phyloP scores from a whole-genome alignment of 2,329 filamentous ascomycete species.

The Huntiella omanensis region DNA sequence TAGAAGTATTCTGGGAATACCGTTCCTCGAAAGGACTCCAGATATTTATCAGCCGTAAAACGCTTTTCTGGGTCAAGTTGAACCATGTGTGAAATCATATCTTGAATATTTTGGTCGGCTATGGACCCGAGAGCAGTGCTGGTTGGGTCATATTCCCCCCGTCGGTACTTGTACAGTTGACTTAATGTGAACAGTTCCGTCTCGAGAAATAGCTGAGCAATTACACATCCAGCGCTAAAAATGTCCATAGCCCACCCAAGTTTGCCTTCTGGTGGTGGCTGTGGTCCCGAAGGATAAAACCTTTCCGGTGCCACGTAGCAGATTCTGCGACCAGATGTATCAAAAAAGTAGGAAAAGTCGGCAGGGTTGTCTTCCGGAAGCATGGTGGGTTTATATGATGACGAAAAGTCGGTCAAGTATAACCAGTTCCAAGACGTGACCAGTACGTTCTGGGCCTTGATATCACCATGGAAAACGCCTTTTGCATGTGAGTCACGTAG shows the following conservation, averaged over 20 bases:
- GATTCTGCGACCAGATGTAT: slow-evolving; percentile 74
- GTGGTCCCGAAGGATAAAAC: slow-evolving; percentile 55
- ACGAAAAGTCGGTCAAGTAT: slow-evolving; percentile 93
- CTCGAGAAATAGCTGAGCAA: slow-evolving; percentile 89
- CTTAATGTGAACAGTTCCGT: slow-evolving; percentile 94
- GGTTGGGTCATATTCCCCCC: slow-evolving; percentile 78
- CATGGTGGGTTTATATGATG: slow-evolving; percentile 83
- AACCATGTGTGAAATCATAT: slow-evolving; percentile 91
- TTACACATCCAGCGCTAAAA: slow-evolving; percentile 91
- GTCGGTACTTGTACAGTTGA: slow-evolving; percentile 85
- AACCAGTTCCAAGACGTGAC: slow-evolving; percentile 99
- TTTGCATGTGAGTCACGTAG: slow-evolving; percentile 78
- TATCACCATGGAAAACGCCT: slow-evolving; percentile 89
- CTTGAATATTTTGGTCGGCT: slow-evolving; percentile 67
- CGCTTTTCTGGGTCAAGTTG: slow-evolving; percentile 80
- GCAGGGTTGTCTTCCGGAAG: slow-evolving; percentile 92
- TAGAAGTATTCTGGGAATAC: slow-evolving; percentile 96
- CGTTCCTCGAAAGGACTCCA: slow-evolving; percentile 79
- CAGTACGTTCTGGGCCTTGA: slow-evolving; percentile 92
- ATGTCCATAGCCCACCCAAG: slow-evolving; percentile 93
- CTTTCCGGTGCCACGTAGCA: slow-evolving; percentile 92
- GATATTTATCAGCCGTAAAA: slow-evolving; percentile 83
- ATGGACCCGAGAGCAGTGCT: slow-evolving; percentile 70
- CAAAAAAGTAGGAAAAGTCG: slow-evolving; percentile 96
- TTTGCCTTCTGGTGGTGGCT: slow-evolving; percentile 39